A percentile compares a stretch with the other conserved stretches of the same genome.
phyloP scores from a whole-genome alignment of 768 basidiomycete species.

The Tylopilus felleus region DNA sequence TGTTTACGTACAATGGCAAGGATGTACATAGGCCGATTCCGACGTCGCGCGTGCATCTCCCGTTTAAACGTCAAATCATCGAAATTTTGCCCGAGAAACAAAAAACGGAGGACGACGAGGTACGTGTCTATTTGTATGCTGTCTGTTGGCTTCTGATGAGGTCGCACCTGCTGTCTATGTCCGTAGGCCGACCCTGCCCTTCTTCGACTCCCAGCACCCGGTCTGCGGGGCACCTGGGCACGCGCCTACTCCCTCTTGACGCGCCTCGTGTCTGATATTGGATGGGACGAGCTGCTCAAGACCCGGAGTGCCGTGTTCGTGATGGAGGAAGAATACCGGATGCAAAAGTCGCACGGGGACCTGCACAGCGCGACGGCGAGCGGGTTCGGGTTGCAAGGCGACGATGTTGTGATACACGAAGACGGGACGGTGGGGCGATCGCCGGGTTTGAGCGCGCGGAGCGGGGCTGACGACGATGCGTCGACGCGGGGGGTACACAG shows the following conservation, averaged over 20 bases:
- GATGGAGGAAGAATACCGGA: constrained; percentile 99
- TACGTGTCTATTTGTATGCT: constrained; percentile 19
- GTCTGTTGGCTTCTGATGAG: not conserved
- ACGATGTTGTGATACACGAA: constrained; percentile 53
- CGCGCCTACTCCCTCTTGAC: constrained; percentile 90
- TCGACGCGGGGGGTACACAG: constrained; percentile 60
- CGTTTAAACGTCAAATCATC: constrained; percentile 78
- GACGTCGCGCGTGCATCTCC: constrained; percentile 78
- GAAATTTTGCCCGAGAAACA: constrained; percentile 87
- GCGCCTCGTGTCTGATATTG: constrained; percentile 88
- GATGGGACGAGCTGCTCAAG: constrained; percentile 98
- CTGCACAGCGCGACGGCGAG: constrained; percentile 39
- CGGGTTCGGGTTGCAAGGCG: not conserved
- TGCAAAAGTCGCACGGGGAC: constrained; percentile 86
- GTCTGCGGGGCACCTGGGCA: constrained; percentile 93
- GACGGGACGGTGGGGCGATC: constrained; percentile 48
- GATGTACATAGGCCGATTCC: constrained; percentile 86
- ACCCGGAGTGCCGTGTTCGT: constrained; percentile 94
- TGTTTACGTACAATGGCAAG: constrained; percentile 99
- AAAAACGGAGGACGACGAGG: constrained; percentile 83
- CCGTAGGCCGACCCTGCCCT: constrained; percentile 88
- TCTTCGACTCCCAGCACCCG: constrained; percentile 91
- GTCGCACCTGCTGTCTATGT: not conserved
- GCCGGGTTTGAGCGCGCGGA: not conserved
- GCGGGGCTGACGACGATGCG: constrained; percentile 57